A percentile compares a stretch with the other conserved stretches of the same genome.
These are phyloP conservation scores for Cucumis sativus DNA, from an alignment of 306 rosid species.

Conservation along the genomic window DNA sequence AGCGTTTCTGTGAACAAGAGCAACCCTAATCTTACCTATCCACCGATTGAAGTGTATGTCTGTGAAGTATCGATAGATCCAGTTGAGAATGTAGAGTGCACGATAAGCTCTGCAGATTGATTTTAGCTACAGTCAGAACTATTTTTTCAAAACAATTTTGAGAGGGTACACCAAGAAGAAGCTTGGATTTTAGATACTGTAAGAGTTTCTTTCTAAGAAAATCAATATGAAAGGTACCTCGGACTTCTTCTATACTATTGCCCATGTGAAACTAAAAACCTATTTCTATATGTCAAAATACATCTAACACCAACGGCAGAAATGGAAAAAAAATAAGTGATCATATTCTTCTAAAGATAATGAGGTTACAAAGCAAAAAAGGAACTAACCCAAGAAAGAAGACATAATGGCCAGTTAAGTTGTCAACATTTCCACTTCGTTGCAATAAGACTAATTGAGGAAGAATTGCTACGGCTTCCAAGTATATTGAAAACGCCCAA, in stretches of 20 bases:
- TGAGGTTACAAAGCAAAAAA: neutral
- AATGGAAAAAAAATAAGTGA: neutral
- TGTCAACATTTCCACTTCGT: constrained; percentile 89
- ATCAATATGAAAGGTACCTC: neutral
- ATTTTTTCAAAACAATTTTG: neutral
- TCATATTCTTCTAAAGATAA: neutral
- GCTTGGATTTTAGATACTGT: neutral
- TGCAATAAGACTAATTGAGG: constrained; percentile 89
- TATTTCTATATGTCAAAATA: neutral
- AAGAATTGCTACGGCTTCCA: constrained; percentile 83
- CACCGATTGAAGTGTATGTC: constrained; percentile 57
- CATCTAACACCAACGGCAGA: neutral
- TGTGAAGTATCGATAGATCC: constrained; percentile 93
- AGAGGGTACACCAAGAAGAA: neutral
- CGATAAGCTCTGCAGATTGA: constrained; percentile 76
- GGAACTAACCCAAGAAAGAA: constrained; percentile 69
- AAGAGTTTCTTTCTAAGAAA: neutral
- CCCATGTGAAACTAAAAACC: neutral
- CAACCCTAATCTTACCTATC: constrained; percentile 42
- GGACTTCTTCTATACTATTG: neutral
- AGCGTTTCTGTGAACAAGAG: neutral
- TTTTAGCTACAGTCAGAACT: constrained; percentile 1
- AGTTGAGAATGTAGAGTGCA: constrained; percentile 82
- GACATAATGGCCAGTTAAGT: constrained; percentile 82
- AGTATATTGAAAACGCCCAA: constrained; percentile 94